Evolutionary conservation across 2,329 filamentous ascomycete genomes (phyloP).

Genomic region (Apiospora sp.): DNA sequence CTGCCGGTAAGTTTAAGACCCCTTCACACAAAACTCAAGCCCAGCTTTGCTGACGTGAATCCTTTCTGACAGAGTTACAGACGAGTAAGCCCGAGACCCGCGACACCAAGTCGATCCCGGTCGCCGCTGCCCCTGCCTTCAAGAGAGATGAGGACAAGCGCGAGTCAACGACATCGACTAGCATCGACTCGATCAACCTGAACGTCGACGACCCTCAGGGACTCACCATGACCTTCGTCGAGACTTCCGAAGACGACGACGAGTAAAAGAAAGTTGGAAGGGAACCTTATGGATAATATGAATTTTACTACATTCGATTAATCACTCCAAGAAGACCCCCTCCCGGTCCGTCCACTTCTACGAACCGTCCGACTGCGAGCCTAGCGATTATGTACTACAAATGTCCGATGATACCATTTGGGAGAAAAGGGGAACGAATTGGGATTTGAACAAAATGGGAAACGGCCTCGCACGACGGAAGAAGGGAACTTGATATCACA

Average conservation of each 20-base stretch:
- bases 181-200: constrained; percentile 53
- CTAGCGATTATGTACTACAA: neutral
- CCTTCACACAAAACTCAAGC: neutral
- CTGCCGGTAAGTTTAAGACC: constrained; percentile 46
- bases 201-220: constrained; percentile 53
- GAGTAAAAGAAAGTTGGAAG: constrained; percentile 28
- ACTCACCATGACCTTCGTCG: constrained; percentile 57
- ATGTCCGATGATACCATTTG: constrained; percentile 23
- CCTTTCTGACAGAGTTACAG: constrained; percentile 37
- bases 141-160: constrained; percentile 34
- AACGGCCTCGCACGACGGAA: constrained; percentile 8
- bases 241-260: constrained; percentile 45
- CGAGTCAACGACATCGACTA: constrained; percentile 33
- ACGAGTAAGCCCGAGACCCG: constrained; percentile 37
- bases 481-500: constrained; percentile 2
- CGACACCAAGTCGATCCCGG: constrained; percentile 35
- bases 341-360: constrained; percentile 1
- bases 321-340: constrained; percentile 8
- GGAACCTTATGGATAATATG: constrained; percentile 21
- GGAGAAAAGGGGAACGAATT: neutral
- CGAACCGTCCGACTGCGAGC: constrained; percentile 8
- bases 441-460: neutral
- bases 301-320: constrained; percentile 23
- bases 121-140: constrained; percentile 32
- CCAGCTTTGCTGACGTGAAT: constrained; percentile 33